Conservation (phyloP, 192 early-diverging fungal genomes). For the Entomortierella chlamydospora region DNA sequence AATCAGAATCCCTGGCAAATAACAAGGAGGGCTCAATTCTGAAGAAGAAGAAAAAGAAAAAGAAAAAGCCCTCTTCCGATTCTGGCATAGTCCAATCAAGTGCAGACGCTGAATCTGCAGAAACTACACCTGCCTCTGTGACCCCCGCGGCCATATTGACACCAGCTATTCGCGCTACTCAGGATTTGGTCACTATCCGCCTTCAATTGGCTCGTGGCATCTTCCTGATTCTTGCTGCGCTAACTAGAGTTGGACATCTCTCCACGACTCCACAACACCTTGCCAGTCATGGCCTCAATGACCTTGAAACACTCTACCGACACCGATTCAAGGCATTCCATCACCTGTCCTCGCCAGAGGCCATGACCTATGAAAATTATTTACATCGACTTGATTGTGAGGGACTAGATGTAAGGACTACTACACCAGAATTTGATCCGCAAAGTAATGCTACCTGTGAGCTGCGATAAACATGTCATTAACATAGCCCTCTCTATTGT, state of each 20-base stretch:
- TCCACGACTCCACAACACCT: constrained; percentile 39
- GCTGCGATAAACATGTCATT: background rate
- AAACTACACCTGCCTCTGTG: background rate
- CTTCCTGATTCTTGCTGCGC: constrained; percentile 31
- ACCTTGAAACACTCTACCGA: constrained; percentile 55
- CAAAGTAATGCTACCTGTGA: too few species aligned
- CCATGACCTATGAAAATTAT: constrained; percentile 37
- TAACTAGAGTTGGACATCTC: constrained; percentile 48
- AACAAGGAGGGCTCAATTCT: background rate
- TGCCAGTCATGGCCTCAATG: constrained; percentile 53
- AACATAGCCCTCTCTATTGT: background rate
- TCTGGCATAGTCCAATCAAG: background rate
- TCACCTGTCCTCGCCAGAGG: constrained; percentile 42
- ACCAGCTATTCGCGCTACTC: background rate
- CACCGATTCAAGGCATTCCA: constrained; percentile 64
- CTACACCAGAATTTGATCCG: background rate
- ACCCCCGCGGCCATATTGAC: background rate
- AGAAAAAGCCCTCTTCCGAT: constrained; percentile 9
- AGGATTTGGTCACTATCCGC: background rate
- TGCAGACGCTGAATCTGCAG: background rate
- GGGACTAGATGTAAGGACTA: constrained; percentile 44
- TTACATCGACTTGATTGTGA: constrained; percentile 17
- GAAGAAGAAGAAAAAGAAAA: constrained; percentile 51
- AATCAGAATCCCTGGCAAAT: constrained; percentile 1
- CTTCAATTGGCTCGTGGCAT: constrained; percentile 30